Percentiles rank a stretch among this genome's conserved stretches.
These are phyloP conservation scores for Beauveria rudraprayagi DNA, from an alignment of 2,329 filamentous ascomycete species.

Conservation along the genomic window DNA sequence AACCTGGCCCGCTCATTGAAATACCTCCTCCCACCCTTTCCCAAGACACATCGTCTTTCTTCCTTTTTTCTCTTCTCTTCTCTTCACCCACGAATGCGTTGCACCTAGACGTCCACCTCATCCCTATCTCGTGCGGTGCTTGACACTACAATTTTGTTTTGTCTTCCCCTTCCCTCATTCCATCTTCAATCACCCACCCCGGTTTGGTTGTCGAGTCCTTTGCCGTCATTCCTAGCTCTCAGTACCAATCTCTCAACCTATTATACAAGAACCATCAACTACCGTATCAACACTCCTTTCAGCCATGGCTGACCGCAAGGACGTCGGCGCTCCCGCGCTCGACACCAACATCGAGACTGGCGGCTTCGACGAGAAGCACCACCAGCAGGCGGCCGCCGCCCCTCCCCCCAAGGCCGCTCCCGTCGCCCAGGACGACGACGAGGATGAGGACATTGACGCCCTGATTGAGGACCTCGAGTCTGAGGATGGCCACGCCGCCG, in stretches of 20 bases:
- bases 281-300: not conserved
- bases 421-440: constrained; percentile 59
- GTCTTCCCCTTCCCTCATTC: constrained; percentile 18
- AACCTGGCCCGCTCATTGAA: constrained; percentile 25
- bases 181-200: constrained; percentile 18
- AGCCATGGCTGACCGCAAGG: constrained; percentile 48
- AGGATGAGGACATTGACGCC: constrained; percentile 74
- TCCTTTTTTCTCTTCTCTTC: constrained; percentile 27
- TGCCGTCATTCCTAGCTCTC: not conserved
- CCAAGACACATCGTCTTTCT: constrained; percentile 19
- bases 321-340: constrained; percentile 46
- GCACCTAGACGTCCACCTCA: constrained; percentile 31
- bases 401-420: constrained; percentile 31
- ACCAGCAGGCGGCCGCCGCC: constrained; percentile 25
- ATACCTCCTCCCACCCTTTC: constrained; percentile 30
- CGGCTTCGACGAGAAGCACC: constrained; percentile 56
- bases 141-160: constrained; percentile 24
- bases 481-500: constrained; percentile 60
- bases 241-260: constrained; percentile 1
- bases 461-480: constrained; percentile 84
- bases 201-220: constrained; percentile 5
- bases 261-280: constrained; percentile 7
- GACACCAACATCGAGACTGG: constrained; percentile 58
- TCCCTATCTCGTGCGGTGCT: constrained; percentile 42
- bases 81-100: constrained; percentile 44